These are phyloP conservation scores for Zygosaccharomyces bisporus DNA, from an alignment of 805 yeast species.

Conservation along the genomic window DNA sequence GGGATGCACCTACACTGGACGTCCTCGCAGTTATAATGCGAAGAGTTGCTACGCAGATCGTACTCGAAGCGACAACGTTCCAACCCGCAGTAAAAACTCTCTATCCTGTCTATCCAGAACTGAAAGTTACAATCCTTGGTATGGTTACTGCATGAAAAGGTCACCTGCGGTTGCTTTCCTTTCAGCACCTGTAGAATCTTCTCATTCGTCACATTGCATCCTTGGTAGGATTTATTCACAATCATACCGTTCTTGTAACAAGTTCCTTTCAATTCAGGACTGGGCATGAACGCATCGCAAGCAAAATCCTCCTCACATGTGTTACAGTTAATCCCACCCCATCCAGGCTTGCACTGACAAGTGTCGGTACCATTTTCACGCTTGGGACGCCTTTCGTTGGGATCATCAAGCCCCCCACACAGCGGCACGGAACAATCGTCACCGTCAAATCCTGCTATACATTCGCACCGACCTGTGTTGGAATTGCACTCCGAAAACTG, in stretches of 20 bases:
- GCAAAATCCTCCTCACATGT: conserved; percentile 68
- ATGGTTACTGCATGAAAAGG: conserved; percentile 78
- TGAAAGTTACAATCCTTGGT: conserved; percentile 76
- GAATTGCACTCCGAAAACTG: conserved; percentile 88
- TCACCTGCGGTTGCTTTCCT: conserved; percentile 85
- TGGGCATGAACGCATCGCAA: conserved; percentile 87
- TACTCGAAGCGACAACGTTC: conserved; percentile 65
- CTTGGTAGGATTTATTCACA: conserved; percentile 77
- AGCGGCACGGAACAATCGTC: conserved; percentile 83
- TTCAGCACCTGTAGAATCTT: conserved; percentile 77
- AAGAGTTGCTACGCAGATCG: conserved; percentile 57
- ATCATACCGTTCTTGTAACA: conserved; percentile 84
- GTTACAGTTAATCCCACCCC: conserved; percentile 94
- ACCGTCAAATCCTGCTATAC: conserved; percentile 91
- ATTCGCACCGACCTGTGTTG: conserved; percentile 86
- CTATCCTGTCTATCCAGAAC: conserved; percentile 90
- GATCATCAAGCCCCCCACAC: conserved; percentile 77
- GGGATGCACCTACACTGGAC: conserved; percentile 90
- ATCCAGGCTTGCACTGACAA: conserved; percentile 79
- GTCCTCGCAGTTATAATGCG: conserved; percentile 72
- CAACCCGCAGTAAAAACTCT: conserved; percentile 87
- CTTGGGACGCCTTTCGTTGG: conserved; percentile 55
- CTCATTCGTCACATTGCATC: conserved; percentile 90
- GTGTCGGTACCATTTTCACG: conserved; percentile 46
- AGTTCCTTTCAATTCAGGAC: conserved; percentile 69